phyloP scores from a whole-genome alignment of 1,284 basidiomycete species.

The Trichosporon sp. region DNA sequence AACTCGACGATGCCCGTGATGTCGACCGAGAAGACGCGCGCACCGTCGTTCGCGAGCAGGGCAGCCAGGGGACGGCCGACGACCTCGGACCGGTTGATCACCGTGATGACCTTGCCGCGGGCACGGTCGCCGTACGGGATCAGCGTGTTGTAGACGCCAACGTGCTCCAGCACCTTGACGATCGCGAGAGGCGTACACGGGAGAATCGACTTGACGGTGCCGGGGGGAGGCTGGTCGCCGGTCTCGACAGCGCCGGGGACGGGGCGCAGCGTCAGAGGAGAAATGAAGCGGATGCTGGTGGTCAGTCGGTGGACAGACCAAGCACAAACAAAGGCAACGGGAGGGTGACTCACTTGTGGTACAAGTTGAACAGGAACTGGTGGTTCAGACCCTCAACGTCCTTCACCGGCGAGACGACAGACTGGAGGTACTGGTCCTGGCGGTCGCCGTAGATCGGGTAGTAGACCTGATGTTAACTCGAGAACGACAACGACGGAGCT shows the following conservation, averaged over 20 bases:
- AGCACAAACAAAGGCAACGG: neutral
- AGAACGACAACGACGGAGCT: neutral
- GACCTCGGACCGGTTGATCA: slow-evolving; percentile 58
- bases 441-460: slow-evolving; percentile 83
- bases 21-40: slow-evolving; percentile 84
- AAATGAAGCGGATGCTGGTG: slow-evolving; percentile 61
- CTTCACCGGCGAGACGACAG: slow-evolving; percentile 75
- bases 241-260: slow-evolving; percentile 25
- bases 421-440: slow-evolving; percentile 94
- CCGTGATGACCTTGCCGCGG: slow-evolving; percentile 50
- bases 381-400: slow-evolving; percentile 96
- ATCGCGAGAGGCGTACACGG: slow-evolving; percentile 96
- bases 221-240: slow-evolving; percentile 56
- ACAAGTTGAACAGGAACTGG: slow-evolving; percentile 93
- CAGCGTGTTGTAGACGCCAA: slow-evolving; percentile 86
- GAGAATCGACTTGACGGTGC: slow-evolving; percentile 60
- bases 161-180: slow-evolving; percentile 86
- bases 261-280: slow-evolving; percentile 47
- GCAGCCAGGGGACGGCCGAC: slow-evolving; percentile 88
- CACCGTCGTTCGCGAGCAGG: slow-evolving; percentile 85
- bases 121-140: slow-evolving; percentile 91
- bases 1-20: slow-evolving; percentile 72
- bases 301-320: neutral
- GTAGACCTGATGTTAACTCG: slow-evolving; percentile 63
- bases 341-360: slow-evolving; percentile 74